Evolutionary conservation across 768 basidiomycete genomes (phyloP), one percentile per base, ranked within the genome.

Genomic region (Pulveroboletus sp.): DNA sequence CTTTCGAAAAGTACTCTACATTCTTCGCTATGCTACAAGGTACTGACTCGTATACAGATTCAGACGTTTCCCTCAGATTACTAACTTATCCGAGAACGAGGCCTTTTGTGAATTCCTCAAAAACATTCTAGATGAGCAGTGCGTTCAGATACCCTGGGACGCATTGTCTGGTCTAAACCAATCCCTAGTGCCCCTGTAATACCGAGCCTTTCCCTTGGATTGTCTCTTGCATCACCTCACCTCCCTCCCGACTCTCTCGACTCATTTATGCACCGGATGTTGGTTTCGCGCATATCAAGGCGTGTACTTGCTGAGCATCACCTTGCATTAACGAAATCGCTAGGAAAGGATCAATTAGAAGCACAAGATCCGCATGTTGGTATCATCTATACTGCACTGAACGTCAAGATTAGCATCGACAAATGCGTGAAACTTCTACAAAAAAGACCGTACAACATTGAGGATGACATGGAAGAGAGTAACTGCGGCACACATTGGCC

Each of bases 251-350:
- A 92, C 51, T 76, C 79, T 36, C 75, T 94, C 11, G 91, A 93
- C 65, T 77, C 87, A 3, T 91, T 93, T 66, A 90, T 93, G 86
- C 80, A 83, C 21, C 82, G 91, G 21, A 95, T 95, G 92, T 77
- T 95, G 9, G 79, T 91, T 43, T 93, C 92, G 2, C 79, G 92
- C 46, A 93, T 93, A 65, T 93, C 91, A 11, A 79, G 92, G 18
- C 82, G 92, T 30, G 93, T 95, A 30, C 77, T 95, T 21, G 88
- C 83, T 5, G 89, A 93, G 63, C 92, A 95, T 57, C 92, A 95
- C 58, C 80, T 93, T 46, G 86, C 89, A 2, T 73, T 95, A 6
- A 86, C 90, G 7, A 75, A 79, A 49, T 78, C 76, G 26, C 73
- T 81, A 50, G 65, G 69, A 31, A 54, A 53, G 17, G 67, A 65